These are phyloP conservation scores for Osmozyma mogii DNA, from an alignment of 805 yeast species.

Conservation along the genomic window DNA sequence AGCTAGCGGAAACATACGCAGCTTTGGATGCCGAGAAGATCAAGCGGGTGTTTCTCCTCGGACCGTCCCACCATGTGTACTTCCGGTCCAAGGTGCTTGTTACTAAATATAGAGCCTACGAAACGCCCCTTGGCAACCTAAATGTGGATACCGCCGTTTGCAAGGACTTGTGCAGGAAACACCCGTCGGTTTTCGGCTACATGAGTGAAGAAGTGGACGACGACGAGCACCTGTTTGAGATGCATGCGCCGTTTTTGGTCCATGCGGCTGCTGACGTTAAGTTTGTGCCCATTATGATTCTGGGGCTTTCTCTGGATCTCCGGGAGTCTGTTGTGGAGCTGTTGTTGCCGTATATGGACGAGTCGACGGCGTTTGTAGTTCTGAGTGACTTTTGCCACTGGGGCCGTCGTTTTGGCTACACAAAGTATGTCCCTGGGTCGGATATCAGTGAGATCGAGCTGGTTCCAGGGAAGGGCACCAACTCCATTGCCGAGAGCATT, in stretches of 20 bases:
- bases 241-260: slow-evolving; percentile 78
- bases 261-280: no score
- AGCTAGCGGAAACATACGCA: slow-evolving; percentile 69
- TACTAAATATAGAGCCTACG: slow-evolving; percentile 46
- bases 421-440: slow-evolving; percentile 21
- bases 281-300: slow-evolving; percentile 76
- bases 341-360: slow-evolving; percentile 45
- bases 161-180: slow-evolving; percentile 21
- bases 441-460: slow-evolving; percentile 12
- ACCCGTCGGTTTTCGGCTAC: slow-evolving; percentile 36
- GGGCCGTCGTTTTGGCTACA: slow-evolving; percentile 45
- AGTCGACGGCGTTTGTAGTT: slow-evolving; percentile 64
- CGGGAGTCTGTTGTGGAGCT: slow-evolving; percentile 39
- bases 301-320: slow-evolving; percentile 44
- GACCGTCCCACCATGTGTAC: slow-evolving; percentile 90
- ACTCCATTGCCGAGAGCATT: slow-evolving; percentile 63
- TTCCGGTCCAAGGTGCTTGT: slow-evolving; percentile 53
- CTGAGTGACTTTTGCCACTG: slow-evolving; percentile 96
- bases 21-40: slow-evolving; percentile 54
- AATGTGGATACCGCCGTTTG: slow-evolving; percentile 51
- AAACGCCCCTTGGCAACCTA: slow-evolving; percentile 78
- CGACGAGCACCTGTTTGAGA: slow-evolving; percentile 88
- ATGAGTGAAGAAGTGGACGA: slow-evolving; percentile 62
- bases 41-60: slow-evolving; percentile 68
- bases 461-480: no score